Base-by-base conservation (phyloP, 768 basidiomycete genomes). In the Termitomyces sp. region DNA sequence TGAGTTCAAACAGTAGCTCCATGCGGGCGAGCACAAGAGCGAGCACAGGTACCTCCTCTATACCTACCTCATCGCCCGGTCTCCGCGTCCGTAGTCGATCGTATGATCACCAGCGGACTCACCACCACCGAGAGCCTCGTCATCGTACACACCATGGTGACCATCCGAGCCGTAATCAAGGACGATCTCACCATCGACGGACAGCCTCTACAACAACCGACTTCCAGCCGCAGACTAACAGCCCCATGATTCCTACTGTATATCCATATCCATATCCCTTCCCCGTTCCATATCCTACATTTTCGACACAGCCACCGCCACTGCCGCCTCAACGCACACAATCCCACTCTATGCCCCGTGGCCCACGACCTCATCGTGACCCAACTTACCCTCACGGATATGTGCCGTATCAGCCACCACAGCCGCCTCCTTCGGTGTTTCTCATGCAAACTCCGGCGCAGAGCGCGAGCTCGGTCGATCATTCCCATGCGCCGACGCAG, bases 211-310 rank as follows among this genome's bases (percentile, higher is more conserved):
- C 58, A 12, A 54, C 58, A 18, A 51, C 54, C 12, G 64, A 59
- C 6, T 59, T 56, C 20, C 58, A 59, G 37, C 56, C 53, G 34
- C 60, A 47, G 20, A 54, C 45, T 24, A 20, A 56, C 8, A 68
- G 64, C 51, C 63, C 71, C 4, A 64, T 72, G 37, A 65, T 73
- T 0, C 65, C 72, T 1, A 61, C 69, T 11, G 66, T 72, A 1
- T 76, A 74, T 58, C 72, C 75, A 1, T 74, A 68, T 55, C 66
- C 72, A 0, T 73, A 72, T 57, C 67, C 70, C 8, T 65, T 67
- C 47, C 68, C 69, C 15, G 66, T 69, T 34, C 57, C 65, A 9
- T 74, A 69, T 46, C 67, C 67, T 18, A 55, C 68, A 12, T 65
- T 59, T 36, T 54, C 55, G 22, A 33, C 55, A 37, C 57, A 55